Evolutionary conservation across 108 stramenopile species (phyloP).

Genomic region (Nitzschia inconspicua): DNA sequence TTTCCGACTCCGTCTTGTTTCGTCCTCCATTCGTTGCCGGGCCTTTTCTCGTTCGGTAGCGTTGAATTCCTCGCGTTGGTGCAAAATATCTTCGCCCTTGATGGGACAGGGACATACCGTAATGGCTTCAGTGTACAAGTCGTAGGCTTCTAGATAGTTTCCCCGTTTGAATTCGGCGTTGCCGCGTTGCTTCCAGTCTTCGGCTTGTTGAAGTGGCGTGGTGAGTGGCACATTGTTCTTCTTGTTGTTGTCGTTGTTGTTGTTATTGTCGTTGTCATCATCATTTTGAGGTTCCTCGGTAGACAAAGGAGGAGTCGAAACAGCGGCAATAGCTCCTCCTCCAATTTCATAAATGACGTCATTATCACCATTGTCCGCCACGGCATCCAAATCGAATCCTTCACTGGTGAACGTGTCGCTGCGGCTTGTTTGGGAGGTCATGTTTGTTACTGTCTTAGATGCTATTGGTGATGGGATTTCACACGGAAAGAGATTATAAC

Average conservation of each 20-base stretch:
- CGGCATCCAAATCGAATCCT: conserved; percentile 67
- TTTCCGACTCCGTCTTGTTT: conserved; percentile 7
- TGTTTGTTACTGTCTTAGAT: no score
- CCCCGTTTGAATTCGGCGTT: conserved; percentile 66
- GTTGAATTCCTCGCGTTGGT: conserved; percentile 40
- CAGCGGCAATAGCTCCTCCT: conserved; percentile 39
- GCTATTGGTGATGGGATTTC: no score
- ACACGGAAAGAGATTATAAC: no score
- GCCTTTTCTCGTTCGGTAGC: conserved; percentile 25
- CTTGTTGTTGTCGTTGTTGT: conserved; percentile 3
- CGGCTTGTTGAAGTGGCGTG: conserved; percentile 29
- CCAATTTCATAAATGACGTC: conserved; percentile 66
- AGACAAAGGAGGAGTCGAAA: no score
- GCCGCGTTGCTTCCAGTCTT: conserved; percentile 68
- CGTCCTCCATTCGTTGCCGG: conserved; percentile 28
- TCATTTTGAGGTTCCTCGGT: background rate
- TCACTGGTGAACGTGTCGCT: conserved; percentile 55
- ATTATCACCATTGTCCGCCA: background rate
- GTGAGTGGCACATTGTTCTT: conserved; percentile 7
- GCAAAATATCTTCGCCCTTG: conserved; percentile 46
- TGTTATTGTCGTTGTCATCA: background rate
- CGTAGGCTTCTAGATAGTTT: conserved; percentile 72
- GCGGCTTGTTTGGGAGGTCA: no score
- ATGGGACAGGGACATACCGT: conserved; percentile 54
- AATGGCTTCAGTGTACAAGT: conserved; percentile 83